Evolutionary conservation across 1,284 basidiomycete genomes (phyloP).

Genomic region (Tylopilus sp.): DNA sequence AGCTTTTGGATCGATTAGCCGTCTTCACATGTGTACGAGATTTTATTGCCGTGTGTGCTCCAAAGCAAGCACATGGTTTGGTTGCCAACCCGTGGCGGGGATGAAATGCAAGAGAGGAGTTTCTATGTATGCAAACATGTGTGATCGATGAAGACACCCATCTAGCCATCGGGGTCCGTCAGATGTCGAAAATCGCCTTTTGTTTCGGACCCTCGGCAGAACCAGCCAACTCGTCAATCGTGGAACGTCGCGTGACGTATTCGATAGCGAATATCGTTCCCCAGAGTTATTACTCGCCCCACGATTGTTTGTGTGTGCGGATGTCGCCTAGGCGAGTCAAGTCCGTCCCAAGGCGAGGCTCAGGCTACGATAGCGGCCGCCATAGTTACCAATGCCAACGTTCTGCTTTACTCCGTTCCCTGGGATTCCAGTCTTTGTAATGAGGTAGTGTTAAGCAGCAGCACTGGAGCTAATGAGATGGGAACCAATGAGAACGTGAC

Average conservation of each 20-base stretch:
- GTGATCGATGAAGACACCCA: conserved; percentile 6
- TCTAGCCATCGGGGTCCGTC: background rate
- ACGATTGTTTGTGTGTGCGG: background rate
- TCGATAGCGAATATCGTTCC: background rate
- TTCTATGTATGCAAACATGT: background rate
- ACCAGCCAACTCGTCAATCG: background rate
- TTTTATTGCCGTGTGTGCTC: conserved; percentile 1
- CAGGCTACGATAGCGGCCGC: background rate
- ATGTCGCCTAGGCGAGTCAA: background rate
- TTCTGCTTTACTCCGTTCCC: background rate
- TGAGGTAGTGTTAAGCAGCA: background rate
- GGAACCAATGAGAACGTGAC: background rate
- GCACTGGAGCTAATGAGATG: background rate
- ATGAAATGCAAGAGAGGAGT: background rate
- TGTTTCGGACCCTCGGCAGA: background rate
- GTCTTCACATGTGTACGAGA: background rate
- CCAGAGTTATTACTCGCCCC: background rate
- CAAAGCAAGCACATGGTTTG: background rate
- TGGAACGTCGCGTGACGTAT: conserved; percentile 2
- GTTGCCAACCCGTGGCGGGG: conserved; percentile 2
- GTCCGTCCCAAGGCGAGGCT: background rate
- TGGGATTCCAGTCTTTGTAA: background rate
- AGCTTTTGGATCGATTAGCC: conserved; percentile 1
- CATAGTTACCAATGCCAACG: background rate
- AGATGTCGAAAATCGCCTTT: background rate